phyloP scores from a whole-genome alignment of 768 basidiomycete genomes.

The Agaricus sinodeliciosus region DNA sequence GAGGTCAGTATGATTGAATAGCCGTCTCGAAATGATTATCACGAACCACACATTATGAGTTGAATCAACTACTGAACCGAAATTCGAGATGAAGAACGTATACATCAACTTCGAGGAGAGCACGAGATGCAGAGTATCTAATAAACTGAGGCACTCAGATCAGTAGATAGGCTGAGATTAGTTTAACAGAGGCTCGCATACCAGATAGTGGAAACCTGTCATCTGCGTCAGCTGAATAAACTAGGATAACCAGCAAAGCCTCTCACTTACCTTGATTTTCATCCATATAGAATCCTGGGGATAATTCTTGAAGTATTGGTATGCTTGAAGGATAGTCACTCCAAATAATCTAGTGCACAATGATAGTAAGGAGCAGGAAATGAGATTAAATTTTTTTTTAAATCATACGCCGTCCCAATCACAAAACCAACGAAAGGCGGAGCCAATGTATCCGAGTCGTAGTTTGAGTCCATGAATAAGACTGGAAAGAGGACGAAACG shows the following conservation, averaged over 20 bases:
- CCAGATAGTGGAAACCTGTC: background rate
- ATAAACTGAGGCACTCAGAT: background rate
- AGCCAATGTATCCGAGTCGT: background rate
- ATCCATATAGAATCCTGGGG: background rate
- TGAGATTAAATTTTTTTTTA: no score
- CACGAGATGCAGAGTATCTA: conserved; percentile 3
- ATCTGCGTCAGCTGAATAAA: background rate
- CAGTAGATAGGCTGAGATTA: background rate
- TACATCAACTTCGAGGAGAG: conserved; percentile 4
- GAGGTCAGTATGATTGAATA: background rate
- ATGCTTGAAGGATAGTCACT: conserved; percentile 5
- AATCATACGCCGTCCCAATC: background rate
- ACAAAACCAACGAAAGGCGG: conserved; percentile 4
- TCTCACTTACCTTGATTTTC: background rate
- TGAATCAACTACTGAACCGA: background rate
- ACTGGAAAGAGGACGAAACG: background rate
- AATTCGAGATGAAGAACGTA: conserved; percentile 6
- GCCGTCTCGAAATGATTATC: background rate
- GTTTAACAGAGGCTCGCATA: background rate
- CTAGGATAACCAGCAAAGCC: background rate
- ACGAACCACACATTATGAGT: conserved; percentile 3
- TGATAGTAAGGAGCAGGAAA: background rate
- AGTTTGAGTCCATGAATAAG: background rate
- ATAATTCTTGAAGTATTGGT: background rate
- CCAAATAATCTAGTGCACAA: background rate